A percentile compares a stretch with the other conserved stretches of the same genome.
phyloP scores from a whole-genome alignment of 345 rosid genomes.

The Clausena lansium region DNA sequence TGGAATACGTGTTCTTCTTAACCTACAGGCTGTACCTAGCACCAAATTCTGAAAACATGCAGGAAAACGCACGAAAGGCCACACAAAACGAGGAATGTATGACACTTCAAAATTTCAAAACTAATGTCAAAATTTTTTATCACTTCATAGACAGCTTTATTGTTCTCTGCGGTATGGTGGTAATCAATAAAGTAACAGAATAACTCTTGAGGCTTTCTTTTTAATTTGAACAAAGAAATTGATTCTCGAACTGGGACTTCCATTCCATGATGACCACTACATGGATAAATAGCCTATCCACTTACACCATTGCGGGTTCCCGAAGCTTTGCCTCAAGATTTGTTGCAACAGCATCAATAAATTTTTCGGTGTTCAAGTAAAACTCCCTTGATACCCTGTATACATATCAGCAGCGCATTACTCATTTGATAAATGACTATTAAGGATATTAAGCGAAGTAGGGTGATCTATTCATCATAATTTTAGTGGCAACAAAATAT shows the following conservation, averaged over 20 bases:
- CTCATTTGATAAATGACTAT: not conserved
- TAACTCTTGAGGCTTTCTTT: not conserved
- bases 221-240: not conserved
- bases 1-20: too few species aligned
- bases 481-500: not conserved
- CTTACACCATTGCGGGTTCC: conserved; percentile 40
- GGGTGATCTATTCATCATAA: not conserved
- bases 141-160: not conserved
- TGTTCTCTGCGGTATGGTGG: not conserved
- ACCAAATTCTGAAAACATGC: not conserved
- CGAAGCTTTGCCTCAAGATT: conserved; percentile 53
- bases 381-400: conserved; percentile 73
- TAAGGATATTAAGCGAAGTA: too few species aligned
- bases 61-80: not conserved
- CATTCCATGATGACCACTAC: not conserved
- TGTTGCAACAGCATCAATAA: conserved; percentile 73
- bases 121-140: not conserved
- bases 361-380: conserved; percentile 81
- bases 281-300: not conserved
- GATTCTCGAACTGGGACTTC: not conserved
- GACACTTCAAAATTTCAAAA: not conserved
- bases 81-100: not conserved
- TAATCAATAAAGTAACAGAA: not conserved
- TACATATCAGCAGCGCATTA: not conserved
- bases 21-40: not conserved